These are phyloP conservation scores for Balakata baccata DNA, from an alignment of 345 rosid genomes.

Conservation along the genomic window DNA sequence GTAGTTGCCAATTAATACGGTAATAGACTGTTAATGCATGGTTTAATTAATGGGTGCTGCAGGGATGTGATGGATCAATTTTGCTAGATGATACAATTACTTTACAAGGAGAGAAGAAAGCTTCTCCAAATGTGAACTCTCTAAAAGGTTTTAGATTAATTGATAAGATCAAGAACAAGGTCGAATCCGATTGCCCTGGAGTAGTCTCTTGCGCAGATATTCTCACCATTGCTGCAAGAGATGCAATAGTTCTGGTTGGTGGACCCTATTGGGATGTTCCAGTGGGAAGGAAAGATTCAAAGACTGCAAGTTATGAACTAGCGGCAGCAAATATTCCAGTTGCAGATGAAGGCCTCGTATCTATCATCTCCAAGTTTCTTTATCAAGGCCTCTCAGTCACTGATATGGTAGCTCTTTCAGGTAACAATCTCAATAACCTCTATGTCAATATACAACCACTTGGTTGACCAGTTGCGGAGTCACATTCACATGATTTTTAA, in stretches of 20 bases:
- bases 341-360: conserved; percentile 54
- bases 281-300: conserved; percentile 90
- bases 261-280: conserved; percentile 97
- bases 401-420: conserved; percentile 79
- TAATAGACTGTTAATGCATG: neutral
- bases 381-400: conserved; percentile 75
- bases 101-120: conserved; percentile 72
- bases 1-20: no score
- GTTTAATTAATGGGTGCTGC: neutral
- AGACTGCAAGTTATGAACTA: conserved; percentile 52
- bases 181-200: conserved; percentile 94
- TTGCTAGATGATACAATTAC: conserved; percentile 70
- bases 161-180: conserved; percentile 77
- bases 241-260: conserved; percentile 50
- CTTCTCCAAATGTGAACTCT: conserved; percentile 53
- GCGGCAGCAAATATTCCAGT: conserved; percentile 53
- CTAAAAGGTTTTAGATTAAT: conserved; percentile 58
- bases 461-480: no score
- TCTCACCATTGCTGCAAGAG: conserved; percentile 70
- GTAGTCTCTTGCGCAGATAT: conserved; percentile 89
- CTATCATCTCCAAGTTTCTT: conserved; percentile 60
- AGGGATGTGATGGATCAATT: conserved; percentile 94
- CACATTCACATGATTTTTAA: no score
- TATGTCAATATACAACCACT: conserved; percentile 38
- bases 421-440: conserved; percentile 35